phyloP scores from a whole-genome alignment of 192 early-diverging fungal genomes.

The Coemansia sp. region DNA sequence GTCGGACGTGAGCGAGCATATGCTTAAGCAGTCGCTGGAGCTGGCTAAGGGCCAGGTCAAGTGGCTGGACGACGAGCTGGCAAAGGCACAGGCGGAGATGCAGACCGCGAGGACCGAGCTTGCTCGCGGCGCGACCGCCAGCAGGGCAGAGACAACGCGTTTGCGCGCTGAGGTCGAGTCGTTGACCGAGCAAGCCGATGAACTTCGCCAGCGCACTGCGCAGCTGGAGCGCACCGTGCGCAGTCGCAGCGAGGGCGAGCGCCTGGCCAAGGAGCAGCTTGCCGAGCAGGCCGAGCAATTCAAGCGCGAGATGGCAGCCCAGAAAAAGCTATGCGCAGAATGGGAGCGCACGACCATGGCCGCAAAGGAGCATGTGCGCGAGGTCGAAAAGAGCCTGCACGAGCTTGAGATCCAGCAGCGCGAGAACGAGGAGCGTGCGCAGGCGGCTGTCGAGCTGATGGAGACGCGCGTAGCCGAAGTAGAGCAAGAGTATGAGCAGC shows the following conservation, averaged over 20 bases:
- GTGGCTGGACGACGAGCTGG: slow-evolving; percentile 70
- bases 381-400: slow-evolving; percentile 53
- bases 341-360: slow-evolving; percentile 59
- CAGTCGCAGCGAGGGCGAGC: slow-evolving; percentile 53
- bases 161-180: slow-evolving; percentile 56
- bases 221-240: slow-evolving; percentile 51
- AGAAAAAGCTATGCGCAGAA: slow-evolving; percentile 60
- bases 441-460: slow-evolving; percentile 17
- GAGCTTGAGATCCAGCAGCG: slow-evolving; percentile 53
- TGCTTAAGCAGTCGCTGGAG: slow-evolving; percentile 59
- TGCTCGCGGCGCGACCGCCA: slow-evolving; percentile 17
- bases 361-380: slow-evolving; percentile 54
- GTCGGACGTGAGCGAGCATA: slow-evolving; percentile 44
- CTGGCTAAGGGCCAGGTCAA: slow-evolving; percentile 57
- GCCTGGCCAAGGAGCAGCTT: slow-evolving; percentile 54
- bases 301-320: slow-evolving; percentile 64
- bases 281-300: slow-evolving; percentile 62
- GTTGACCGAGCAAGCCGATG: slow-evolving; percentile 52
- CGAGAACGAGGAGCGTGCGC: slow-evolving; percentile 34
- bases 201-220: slow-evolving; percentile 45
- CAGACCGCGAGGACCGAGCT: slow-evolving; percentile 42
- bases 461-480: slow-evolving; percentile 53
- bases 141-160: slow-evolving; percentile 51
- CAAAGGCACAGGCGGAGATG: slow-evolving; percentile 41
- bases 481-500: slow-evolving; percentile 22